These are phyloP conservation scores for Globisporangium spinosum DNA, from an alignment of 352 stramenopile species.

Conservation along the genomic window DNA sequence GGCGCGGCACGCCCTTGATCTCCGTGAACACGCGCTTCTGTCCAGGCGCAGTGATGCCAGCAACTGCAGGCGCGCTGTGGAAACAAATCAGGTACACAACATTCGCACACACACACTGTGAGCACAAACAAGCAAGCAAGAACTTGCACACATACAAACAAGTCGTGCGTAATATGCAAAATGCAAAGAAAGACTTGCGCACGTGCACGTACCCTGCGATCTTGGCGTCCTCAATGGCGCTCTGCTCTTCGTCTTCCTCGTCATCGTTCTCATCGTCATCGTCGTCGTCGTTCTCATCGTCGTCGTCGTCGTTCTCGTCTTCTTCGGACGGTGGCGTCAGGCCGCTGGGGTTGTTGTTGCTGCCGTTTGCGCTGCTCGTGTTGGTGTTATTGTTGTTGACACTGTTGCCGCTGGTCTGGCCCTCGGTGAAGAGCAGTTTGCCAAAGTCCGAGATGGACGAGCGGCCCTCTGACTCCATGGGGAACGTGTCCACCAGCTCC, in stretches of 20 bases:
- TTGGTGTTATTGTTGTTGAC: constrained; percentile 13
- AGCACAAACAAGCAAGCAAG: neutral
- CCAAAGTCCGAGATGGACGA: constrained; percentile 86
- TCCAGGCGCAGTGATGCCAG: constrained; percentile 15
- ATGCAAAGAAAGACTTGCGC: neutral
- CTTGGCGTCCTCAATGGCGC: constrained; percentile 18
- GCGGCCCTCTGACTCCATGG: constrained; percentile 67
- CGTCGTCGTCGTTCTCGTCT: constrained; percentile 19
- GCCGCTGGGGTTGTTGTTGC: constrained; percentile 4
- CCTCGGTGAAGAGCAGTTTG: constrained; percentile 82
- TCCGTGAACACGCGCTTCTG: constrained; percentile 79
- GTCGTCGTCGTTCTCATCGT: constrained; percentile 15
- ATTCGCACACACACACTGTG: neutral
- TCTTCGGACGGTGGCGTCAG: constrained; percentile 13
- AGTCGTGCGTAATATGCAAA: neutral
- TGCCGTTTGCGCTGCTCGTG: constrained; percentile 3
- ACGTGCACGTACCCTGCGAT: constrained; percentile 14
- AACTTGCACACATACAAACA: neutral
- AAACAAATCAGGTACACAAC: neutral
- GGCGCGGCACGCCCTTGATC: constrained; percentile 78
- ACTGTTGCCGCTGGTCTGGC: constrained; percentile 24
- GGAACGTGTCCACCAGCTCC: constrained; percentile 78
- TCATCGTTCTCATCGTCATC: constrained; percentile 14
- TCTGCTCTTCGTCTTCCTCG: constrained; percentile 18
- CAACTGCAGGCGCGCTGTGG: constrained; percentile 1